Evolutionary conservation across 2,329 filamentous ascomycete genomes (phyloP), one percentile per base, ranked within the genome.

Genomic region (Phyllosticta citrichinensis): DNA sequence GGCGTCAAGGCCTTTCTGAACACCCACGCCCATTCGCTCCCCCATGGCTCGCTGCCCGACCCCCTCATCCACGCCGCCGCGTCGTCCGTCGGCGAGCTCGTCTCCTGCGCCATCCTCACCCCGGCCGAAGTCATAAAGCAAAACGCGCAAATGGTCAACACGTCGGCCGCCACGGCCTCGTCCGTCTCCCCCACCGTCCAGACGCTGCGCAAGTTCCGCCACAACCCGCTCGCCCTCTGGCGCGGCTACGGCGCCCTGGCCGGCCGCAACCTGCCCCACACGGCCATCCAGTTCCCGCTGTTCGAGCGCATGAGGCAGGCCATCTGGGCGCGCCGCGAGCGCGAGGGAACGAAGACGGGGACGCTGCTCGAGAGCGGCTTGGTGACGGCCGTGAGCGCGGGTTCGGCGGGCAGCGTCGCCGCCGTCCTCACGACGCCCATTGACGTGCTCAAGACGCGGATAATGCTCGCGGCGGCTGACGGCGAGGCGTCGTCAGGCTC

Each of bases 81-180:
- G 12, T 95, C 90, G 1, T 87, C 85, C 1, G 75, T 84, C 17
- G 92, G 87, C 1, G 92, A 97, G 74, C 82, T 91, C 66, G 88
- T 91, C 2, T 92, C 90, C 5, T 96, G 92, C 70, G 80, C 91
- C 20, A 89, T 96, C 63, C 82, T 96, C 40, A 93, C 91, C 0
- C 92, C 91, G 0, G 90, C 91, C 14, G 91, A 96, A 72, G 89
- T 96, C 8, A 83, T 96, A 64, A 96, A 97, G 76, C 91, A 96
- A 71, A 96, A 96, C 73, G 91, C 92, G 0, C 91, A 96, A 73
- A 91, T 96, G 82, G 79, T 94, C 0, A 78, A 78, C 68, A 68
- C 64, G 22, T 66, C 62, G 17, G 57, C 35, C 72, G 84, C 64
- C 76, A 72, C 62, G 79, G 53, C 61, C 65, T 68, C 70, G 14